These are phyloP conservation scores for Raffaelea albimanens DNA, from an alignment of 2,329 filamentous ascomycete genomes.

Conservation along the genomic window DNA sequence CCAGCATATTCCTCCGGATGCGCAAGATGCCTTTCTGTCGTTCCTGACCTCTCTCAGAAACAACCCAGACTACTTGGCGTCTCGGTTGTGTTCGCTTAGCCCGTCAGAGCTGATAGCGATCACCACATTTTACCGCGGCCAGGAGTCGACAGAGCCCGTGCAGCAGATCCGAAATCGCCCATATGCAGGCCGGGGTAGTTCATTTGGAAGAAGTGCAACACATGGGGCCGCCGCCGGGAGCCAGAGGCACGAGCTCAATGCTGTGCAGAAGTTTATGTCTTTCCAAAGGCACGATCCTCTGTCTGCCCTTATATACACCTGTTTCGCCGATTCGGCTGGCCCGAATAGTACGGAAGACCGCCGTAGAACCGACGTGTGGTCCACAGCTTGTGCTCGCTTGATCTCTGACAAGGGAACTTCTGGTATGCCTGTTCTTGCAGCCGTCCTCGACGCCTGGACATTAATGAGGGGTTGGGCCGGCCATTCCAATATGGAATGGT, in stretches of 20 bases:
- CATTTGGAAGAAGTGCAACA: constrained; percentile 3
- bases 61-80: constrained; percentile 80
- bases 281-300: constrained; percentile 85
- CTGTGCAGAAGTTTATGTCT: constrained; percentile 75
- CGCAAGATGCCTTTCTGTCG: constrained; percentile 64
- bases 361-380: constrained; percentile 77
- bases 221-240: neutral
- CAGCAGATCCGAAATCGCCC: constrained; percentile 54
- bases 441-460: constrained; percentile 81
- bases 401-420: constrained; percentile 68
- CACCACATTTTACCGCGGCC: constrained; percentile 65
- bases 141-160: constrained; percentile 77
- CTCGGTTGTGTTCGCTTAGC: constrained; percentile 66
- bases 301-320: constrained; percentile 75
- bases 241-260: constrained; percentile 17
- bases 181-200: constrained; percentile 32
- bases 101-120: constrained; percentile 69
- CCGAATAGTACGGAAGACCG: constrained; percentile 74
- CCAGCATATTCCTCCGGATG: constrained; percentile 67
- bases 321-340: constrained; percentile 78
- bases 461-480: constrained; percentile 83
- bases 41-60: constrained; percentile 77
- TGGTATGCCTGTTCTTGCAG: constrained; percentile 71
- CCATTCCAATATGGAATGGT: constrained; percentile 82
- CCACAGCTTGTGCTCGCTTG: constrained; percentile 73